Percentiles rank a stretch among this genome's conserved stretches.
phyloP scores from a whole-genome alignment of 371 early-diverging fungal species.

The Apophysomyces trapeziformis region DNA sequence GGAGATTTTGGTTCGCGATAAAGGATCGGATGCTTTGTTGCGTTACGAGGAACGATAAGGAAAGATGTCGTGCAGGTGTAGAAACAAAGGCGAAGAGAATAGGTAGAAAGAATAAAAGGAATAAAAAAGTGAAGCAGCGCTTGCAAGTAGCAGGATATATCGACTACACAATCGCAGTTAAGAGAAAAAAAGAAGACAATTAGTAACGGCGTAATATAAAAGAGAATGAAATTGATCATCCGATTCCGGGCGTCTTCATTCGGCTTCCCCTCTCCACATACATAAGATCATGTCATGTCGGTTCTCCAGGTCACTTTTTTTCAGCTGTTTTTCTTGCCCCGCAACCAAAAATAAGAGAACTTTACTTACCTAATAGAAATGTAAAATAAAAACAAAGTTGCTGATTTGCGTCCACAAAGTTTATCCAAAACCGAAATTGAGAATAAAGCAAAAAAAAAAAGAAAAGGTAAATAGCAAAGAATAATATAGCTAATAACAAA shows the following conservation, averaged over 20 bases:
- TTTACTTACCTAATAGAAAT: not conserved
- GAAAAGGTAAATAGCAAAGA: not conserved
- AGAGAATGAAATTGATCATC: not conserved
- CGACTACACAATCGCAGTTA: constrained; percentile 11
- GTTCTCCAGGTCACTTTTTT: constrained; percentile 2
- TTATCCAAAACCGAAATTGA: not conserved
- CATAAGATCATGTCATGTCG: constrained; percentile 1
- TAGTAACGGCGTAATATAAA: not conserved
- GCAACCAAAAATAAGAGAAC: not conserved
- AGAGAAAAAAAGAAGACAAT: not conserved
- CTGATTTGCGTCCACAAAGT: not conserved
- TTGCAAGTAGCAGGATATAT: constrained; percentile 2
- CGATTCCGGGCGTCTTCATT: constrained; percentile 9
- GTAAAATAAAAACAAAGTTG: not conserved
- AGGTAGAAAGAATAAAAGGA: not conserved
- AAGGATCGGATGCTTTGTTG: not conserved
- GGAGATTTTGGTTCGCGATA: not conserved
- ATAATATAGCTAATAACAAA: too few species aligned
- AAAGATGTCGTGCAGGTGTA: not conserved
- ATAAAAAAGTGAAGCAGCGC: constrained; percentile 8
- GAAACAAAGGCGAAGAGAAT: not conserved
- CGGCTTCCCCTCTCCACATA: not conserved
- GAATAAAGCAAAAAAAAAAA: constrained; percentile 1
- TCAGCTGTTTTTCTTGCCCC: not conserved
- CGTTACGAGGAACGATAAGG: not conserved